phyloP scores from a whole-genome alignment of 371 early-diverging fungal species.

The Actinomucor elegans region DNA sequence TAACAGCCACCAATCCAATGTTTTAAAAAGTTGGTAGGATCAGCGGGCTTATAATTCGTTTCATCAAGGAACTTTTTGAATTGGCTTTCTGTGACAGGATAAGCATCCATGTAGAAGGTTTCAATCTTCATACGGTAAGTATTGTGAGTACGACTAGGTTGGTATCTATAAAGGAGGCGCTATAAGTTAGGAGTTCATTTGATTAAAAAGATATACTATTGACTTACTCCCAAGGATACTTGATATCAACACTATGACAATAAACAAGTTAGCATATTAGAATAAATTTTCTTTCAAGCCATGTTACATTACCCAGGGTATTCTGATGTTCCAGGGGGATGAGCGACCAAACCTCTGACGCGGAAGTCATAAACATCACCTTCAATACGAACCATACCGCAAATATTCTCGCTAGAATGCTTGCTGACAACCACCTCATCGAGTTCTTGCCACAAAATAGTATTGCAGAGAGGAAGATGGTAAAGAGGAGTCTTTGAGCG shows the following conservation, averaged over 20 bases:
- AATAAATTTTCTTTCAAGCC: too few relatives aligned
- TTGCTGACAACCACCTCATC: constrained; percentile 23
- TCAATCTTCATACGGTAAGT: constrained; percentile 24
- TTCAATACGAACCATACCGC: constrained; percentile 33
- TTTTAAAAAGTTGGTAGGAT: constrained; percentile 30
- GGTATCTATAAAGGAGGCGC: constrained; percentile 1
- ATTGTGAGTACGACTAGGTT: constrained; percentile 18
- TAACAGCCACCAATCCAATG: constrained; percentile 31
- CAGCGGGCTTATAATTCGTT: constrained; percentile 22
- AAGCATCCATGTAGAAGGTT: constrained; percentile 30
- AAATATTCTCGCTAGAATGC: constrained; percentile 3
- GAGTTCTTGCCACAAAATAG: constrained; percentile 30
- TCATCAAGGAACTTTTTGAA: constrained; percentile 29
- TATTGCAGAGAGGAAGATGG: constrained; percentile 13
- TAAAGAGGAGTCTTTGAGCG: constrained; percentile 15
- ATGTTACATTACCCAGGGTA: constrained; percentile 22
- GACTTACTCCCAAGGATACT: constrained; percentile 32
- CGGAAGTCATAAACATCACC: constrained; percentile 22
- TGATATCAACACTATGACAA: constrained; percentile 20
- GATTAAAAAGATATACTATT: not conserved
- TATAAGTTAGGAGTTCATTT: not conserved
- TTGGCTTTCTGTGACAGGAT: constrained; percentile 29
- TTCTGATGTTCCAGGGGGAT: constrained; percentile 4
- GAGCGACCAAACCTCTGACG: constrained; percentile 14
- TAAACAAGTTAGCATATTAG: too few relatives aligned